Conservation (phyloP, 2,329 filamentous ascomycete species). For the Cladosporium sp. region DNA sequence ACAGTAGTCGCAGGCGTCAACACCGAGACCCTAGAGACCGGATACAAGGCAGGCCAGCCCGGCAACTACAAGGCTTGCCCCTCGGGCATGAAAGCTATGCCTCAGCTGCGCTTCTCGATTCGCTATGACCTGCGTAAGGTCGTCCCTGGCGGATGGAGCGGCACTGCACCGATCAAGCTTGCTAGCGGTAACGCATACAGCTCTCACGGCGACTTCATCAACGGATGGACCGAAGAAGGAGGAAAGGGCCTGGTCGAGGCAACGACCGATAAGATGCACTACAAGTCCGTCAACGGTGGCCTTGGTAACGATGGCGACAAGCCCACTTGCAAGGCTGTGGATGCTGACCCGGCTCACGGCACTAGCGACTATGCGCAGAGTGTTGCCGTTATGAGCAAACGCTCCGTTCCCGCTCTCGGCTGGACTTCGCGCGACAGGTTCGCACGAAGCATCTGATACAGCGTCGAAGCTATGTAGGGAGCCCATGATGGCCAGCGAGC, state of each 20-base stretch:
- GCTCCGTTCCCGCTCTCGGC: conserved; percentile 9
- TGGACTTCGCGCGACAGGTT: conserved; percentile 11
- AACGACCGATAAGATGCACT: conserved; percentile 31
- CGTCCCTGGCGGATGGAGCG: conserved; percentile 44
- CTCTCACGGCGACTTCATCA: conserved; percentile 48
- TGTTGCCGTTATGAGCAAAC: conserved; percentile 23
- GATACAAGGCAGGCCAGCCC: conserved; percentile 31
- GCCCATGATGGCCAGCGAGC: too few relatives aligned
- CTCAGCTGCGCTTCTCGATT: conserved; percentile 46
- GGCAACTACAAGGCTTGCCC: conserved; percentile 38
- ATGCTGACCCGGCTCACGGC: conserved; percentile 40
- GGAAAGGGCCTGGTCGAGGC: conserved; percentile 41
- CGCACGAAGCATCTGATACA: not conserved
- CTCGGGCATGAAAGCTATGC: conserved; percentile 42
- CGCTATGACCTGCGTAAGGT: conserved; percentile 44
- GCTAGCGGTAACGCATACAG: conserved; percentile 41
- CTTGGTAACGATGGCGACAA: conserved; percentile 31
- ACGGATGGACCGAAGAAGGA: conserved; percentile 42
- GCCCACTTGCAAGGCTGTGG: conserved; percentile 34
- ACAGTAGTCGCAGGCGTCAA: not conserved
- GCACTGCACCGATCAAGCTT: conserved; percentile 42
- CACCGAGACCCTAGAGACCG: conserved; percentile 22
- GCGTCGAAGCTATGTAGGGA: too few relatives aligned
- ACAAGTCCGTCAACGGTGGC: conserved; percentile 33
- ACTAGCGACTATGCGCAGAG: conserved; percentile 41